Percentiles rank a stretch among this genome's conserved stretches.
Evolutionary conservation across 495 filamentous ascomycete genomes (phyloP).

Genomic region (Diplogelasinospora grovesii): DNA sequence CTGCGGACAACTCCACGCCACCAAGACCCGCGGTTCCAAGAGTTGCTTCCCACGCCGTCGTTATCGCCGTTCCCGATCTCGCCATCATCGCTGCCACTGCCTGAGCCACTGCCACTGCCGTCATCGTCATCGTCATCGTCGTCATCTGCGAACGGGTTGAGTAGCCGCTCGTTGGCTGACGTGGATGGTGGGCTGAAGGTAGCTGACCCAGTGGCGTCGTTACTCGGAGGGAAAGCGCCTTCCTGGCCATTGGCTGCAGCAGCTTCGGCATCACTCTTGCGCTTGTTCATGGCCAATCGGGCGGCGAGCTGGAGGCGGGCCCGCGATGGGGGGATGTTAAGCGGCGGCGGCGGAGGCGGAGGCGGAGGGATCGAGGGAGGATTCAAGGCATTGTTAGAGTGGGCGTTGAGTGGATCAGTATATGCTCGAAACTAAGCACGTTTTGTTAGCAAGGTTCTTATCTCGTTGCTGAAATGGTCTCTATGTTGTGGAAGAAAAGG

Average conservation of each 20-base stretch:
- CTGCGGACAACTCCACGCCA: constrained; percentile 38
- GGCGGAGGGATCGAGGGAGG: constrained; percentile 45
- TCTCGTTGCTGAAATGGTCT: no score
- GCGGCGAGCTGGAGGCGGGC: constrained; percentile 79
- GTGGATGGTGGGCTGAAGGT: constrained; percentile 16
- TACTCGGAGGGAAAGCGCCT: constrained; percentile 14
- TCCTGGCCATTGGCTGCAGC: constrained; percentile 26
- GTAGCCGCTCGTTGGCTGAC: constrained; percentile 21
- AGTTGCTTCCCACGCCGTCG: constrained; percentile 11
- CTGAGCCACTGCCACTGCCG: constrained; percentile 20
- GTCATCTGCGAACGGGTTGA: constrained; percentile 45
- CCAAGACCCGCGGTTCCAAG: constrained; percentile 37
- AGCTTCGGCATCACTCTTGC: constrained; percentile 45
- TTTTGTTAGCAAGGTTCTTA: constrained; percentile 23
- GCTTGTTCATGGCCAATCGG: constrained; percentile 72
- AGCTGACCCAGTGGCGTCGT: constrained; percentile 18
- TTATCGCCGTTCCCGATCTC: constrained; percentile 25
- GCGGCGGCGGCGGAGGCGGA: constrained; percentile 55
- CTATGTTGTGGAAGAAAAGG: no score
- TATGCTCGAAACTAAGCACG: constrained; percentile 41
- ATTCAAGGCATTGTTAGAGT: constrained; percentile 33
- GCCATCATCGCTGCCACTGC: constrained; percentile 25
- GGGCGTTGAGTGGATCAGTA: constrained; percentile 40
- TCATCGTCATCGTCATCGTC: constrained; percentile 42
- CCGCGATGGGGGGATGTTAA: constrained; percentile 78